Evolutionary conservation across 192 early-diverging fungal genomes (phyloP).

Genomic region (Phycomyces nitens): DNA sequence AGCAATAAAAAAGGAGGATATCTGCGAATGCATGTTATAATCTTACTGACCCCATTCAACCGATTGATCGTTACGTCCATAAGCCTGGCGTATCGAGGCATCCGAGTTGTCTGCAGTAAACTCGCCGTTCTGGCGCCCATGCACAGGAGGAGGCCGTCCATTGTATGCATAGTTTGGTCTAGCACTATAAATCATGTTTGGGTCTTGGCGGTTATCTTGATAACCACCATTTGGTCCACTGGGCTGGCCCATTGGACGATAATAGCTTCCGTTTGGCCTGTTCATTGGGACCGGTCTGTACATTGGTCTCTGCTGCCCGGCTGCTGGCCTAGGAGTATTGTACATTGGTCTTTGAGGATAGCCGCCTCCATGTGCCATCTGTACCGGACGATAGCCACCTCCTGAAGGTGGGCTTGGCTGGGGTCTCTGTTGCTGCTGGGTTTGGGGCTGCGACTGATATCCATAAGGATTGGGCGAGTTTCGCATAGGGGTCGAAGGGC

Average conservation of each 20-base stretch:
- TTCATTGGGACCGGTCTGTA: neutral
- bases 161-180: neutral
- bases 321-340: neutral
- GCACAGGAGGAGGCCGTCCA: neutral
- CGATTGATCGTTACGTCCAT: neutral
- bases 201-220: neutral
- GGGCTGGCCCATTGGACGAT: neutral
- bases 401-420: neutral
- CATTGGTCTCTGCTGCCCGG: neutral
- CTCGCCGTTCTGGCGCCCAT: neutral
- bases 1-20: neutral
- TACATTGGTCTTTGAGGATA: neutral
- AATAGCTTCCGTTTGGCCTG: neutral
- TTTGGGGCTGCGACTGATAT: neutral
- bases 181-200: neutral
- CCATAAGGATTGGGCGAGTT: conserved; percentile 1
- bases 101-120: neutral
- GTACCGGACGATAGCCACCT: neutral
- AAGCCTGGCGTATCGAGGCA: neutral
- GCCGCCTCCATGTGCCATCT: neutral
- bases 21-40: neutral
- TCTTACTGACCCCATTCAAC: conserved; percentile 3
- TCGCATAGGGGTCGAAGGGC: conserved; percentile 2
- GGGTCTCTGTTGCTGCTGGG: neutral
- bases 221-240: neutral